Conservation (phyloP, 768 basidiomycete genomes). For the Lentinula boryana region DNA sequence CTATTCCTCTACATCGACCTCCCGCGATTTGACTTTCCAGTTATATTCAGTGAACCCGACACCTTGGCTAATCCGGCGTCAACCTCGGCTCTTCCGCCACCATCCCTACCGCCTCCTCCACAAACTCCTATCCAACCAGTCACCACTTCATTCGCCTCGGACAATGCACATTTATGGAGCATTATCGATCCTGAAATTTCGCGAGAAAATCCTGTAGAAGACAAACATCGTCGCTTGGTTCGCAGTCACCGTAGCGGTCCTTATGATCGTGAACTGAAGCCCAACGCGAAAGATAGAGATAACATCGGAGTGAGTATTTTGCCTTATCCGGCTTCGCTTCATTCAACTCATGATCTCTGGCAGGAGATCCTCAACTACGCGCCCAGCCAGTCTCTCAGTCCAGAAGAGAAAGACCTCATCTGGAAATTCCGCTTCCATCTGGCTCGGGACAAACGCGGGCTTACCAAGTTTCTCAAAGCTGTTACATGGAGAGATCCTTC, state of each 20-base stretch:
- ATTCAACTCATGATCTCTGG: neutral
- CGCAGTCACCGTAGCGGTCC: constrained; percentile 94
- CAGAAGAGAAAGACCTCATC: constrained; percentile 92
- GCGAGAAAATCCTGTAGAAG: constrained; percentile 94
- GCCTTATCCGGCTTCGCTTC: neutral
- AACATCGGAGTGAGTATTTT: constrained; percentile 68
- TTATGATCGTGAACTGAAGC: constrained; percentile 92
- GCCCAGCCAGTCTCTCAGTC: constrained; percentile 78
- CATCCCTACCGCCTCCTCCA: constrained; percentile 16
- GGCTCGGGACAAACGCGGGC: constrained; percentile 82
- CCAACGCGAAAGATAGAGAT: constrained; percentile 93
- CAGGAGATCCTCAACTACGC: constrained; percentile 90
- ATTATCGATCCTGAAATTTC: constrained; percentile 87
- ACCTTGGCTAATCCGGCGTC: constrained; percentile 25
- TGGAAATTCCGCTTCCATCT: constrained; percentile 99
- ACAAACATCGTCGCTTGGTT: constrained; percentile 91
- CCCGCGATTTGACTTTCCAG: constrained; percentile 95
- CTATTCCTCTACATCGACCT: constrained; percentile 96
- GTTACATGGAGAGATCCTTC: constrained; percentile 96
- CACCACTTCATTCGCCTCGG: constrained; percentile 49
- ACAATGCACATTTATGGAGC: constrained; percentile 70
- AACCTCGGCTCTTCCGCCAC: constrained; percentile 34
- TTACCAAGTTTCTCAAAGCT: constrained; percentile 96
- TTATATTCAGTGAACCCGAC: constrained; percentile 83
- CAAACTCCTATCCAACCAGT: constrained; percentile 32